These are phyloP conservation scores for Periglandula ipomoeae DNA, from an alignment of 2,329 filamentous ascomycete genomes.

Conservation along the genomic window DNA sequence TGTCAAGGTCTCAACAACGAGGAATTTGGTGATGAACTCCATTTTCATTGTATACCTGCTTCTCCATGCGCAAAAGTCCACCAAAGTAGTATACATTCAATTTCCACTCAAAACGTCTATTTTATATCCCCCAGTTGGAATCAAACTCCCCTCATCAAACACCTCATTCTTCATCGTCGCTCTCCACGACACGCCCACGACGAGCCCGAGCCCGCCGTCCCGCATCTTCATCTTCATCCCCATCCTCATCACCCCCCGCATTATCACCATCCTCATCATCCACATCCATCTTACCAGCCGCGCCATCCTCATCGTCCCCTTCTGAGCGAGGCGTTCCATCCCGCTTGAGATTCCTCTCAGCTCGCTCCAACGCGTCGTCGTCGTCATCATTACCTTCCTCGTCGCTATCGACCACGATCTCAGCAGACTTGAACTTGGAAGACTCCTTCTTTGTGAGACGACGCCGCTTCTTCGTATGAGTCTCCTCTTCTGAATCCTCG, in stretches of 20 bases:
- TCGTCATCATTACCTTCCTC: slow-evolving; percentile 37
- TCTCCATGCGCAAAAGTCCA: no score
- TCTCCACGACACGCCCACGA: slow-evolving; percentile 40
- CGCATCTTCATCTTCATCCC: slow-evolving; percentile 38
- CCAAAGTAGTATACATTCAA: neutral
- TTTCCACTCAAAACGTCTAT: no score
- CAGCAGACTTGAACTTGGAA: slow-evolving; percentile 74
- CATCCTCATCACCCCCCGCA: slow-evolving; percentile 26
- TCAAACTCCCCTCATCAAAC: neutral
- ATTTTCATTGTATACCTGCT: no score
- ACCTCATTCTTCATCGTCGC: slow-evolving; percentile 12
- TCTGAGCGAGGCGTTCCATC: slow-evolving; percentile 27
- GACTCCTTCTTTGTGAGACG: slow-evolving; percentile 41
- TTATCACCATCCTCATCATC: slow-evolving; percentile 27
- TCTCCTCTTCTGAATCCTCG: slow-evolving; percentile 34
- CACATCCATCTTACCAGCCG: slow-evolving; percentile 43
- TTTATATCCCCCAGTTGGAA: no score
- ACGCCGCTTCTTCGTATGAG: slow-evolving; percentile 52
- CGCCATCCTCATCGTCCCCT: slow-evolving; percentile 26
- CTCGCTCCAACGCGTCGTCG: slow-evolving; percentile 35
- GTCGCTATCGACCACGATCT: slow-evolving; percentile 70
- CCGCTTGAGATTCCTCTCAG: slow-evolving; percentile 31
- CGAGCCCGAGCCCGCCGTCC: slow-evolving; percentile 33
- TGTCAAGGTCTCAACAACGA: no score
- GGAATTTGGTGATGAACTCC: no score